Evolutionary conservation across 805 yeast species (phyloP).

Genomic region (Schwanniomyces sp.): DNA sequence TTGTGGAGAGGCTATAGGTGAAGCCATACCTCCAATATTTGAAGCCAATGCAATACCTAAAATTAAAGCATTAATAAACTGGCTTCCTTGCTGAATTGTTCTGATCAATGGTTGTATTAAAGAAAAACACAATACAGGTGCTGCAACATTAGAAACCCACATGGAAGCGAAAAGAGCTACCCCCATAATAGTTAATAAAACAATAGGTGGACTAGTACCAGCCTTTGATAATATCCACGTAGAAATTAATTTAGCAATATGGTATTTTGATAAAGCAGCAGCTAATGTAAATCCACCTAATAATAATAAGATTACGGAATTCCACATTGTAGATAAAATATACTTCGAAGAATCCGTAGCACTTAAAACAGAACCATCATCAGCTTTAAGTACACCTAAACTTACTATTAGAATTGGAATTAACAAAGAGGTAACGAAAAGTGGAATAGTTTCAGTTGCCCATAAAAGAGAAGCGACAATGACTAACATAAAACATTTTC

Average conservation of each 20-base stretch:
- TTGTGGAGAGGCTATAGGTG: slow-evolving; percentile 57
- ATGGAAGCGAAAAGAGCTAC: slow-evolving; percentile 53
- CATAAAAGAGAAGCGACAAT: slow-evolving; percentile 81
- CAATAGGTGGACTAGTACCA: slow-evolving; percentile 50
- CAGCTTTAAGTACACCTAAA: slow-evolving; percentile 64
- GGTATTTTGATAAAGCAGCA: slow-evolving; percentile 54
- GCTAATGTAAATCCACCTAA: slow-evolving; percentile 57
- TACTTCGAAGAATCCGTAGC: slow-evolving; percentile 43
- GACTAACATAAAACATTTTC: slow-evolving; percentile 70
- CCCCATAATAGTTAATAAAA: slow-evolving; percentile 49
- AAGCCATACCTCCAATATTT: slow-evolving; percentile 55
- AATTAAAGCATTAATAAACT: slow-evolving; percentile 40
- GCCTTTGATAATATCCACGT: slow-evolving; percentile 50
- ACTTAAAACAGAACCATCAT: slow-evolving; percentile 45
- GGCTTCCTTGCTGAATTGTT: slow-evolving; percentile 41
- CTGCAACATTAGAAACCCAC: slow-evolving; percentile 61
- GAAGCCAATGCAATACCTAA: slow-evolving; percentile 52
- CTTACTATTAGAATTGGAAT: slow-evolving; percentile 81
- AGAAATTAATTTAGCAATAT: slow-evolving; percentile 50
- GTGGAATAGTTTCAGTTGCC: slow-evolving; percentile 95
- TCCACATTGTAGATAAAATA: slow-evolving; percentile 53
- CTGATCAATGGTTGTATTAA: slow-evolving; percentile 50
- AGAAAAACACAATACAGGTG: slow-evolving; percentile 54
- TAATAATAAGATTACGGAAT: slow-evolving; percentile 49
- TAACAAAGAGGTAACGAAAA: slow-evolving; percentile 82